A percentile compares a stretch with the other conserved stretches of the same genome.
Evolutionary conservation across 257 asterid genomes (phyloP).

Genomic region (Rehmannia glutinosa): DNA sequence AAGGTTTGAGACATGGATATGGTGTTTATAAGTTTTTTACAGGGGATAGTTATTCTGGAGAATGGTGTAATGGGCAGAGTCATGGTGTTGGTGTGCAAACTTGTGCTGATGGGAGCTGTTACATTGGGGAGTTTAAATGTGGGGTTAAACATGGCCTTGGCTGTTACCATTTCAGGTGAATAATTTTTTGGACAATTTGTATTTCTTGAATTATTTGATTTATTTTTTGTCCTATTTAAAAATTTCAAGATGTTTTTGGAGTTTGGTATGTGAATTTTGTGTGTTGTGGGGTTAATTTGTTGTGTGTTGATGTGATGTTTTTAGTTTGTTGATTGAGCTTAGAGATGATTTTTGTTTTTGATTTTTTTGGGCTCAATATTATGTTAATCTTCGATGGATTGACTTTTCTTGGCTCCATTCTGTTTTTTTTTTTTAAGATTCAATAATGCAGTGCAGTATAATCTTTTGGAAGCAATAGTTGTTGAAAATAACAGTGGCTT

Average conservation of each 20-base stretch:
- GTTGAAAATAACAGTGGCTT: no score
- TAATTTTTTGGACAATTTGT: not conserved
- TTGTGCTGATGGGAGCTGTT: slow-evolving; percentile 90
- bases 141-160: slow-evolving; percentile 89
- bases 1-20: slow-evolving; percentile 76
- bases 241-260: not conserved
- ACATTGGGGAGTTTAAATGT: slow-evolving; percentile 64
- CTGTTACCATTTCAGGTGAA: slow-evolving; percentile 86
- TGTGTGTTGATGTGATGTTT: not conserved
- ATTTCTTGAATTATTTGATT: not conserved
- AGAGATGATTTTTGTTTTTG: no score
- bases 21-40: slow-evolving; percentile 77
- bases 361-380: no score
- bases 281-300: not conserved
- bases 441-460: no score
- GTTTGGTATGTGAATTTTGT: not conserved
- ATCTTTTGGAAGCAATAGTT: no score
- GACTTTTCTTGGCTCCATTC: no score
- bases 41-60: slow-evolving; percentile 79
- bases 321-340: not conserved
- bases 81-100: slow-evolving; percentile 83
- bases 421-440: no score
- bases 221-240: no score
- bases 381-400: no score
- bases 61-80: slow-evolving; percentile 90